Evolutionary conservation across 331 rosid species (phyloP).

Genomic region (Pyracantha coccinea): DNA sequence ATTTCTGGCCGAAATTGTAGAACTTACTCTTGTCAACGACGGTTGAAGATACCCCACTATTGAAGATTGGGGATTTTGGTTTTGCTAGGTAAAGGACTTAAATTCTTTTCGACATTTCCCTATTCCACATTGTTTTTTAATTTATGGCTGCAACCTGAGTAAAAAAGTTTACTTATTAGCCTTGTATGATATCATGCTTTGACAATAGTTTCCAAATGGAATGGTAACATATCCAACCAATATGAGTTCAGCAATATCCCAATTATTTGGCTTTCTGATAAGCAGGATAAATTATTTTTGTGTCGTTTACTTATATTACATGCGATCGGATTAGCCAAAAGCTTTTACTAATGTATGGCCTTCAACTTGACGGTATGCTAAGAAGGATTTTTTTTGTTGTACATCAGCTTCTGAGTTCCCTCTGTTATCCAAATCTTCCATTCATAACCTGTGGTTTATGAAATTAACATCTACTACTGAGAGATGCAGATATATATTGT

Average conservation of each 20-base stretch:
- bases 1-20: slow-evolving; percentile 43
- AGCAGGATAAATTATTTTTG: not conserved
- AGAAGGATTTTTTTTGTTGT: not conserved
- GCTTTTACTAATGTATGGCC: not conserved
- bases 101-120: not conserved
- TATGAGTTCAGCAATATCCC: not conserved
- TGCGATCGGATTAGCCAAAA: not conserved
- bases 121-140: not conserved
- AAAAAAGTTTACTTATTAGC: not conserved
- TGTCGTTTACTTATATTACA: not conserved
- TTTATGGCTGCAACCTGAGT: not conserved
- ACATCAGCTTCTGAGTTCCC: not conserved
- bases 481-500: not conserved
- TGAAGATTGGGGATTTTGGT: slow-evolving; percentile 98
- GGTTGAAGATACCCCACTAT: slow-evolving; percentile 35
- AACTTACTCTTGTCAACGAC: slow-evolving; percentile 68
- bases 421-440: not conserved
- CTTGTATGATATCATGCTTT: not conserved
- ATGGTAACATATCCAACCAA: not conserved
- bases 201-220: not conserved
- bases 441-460: not conserved
- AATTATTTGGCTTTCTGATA: not conserved
- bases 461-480: not conserved
- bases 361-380: not conserved
- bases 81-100: slow-evolving; percentile 68